Base-by-base conservation (phyloP, 108 stramenopile species). In the Cylindrotheca closterium region DNA sequence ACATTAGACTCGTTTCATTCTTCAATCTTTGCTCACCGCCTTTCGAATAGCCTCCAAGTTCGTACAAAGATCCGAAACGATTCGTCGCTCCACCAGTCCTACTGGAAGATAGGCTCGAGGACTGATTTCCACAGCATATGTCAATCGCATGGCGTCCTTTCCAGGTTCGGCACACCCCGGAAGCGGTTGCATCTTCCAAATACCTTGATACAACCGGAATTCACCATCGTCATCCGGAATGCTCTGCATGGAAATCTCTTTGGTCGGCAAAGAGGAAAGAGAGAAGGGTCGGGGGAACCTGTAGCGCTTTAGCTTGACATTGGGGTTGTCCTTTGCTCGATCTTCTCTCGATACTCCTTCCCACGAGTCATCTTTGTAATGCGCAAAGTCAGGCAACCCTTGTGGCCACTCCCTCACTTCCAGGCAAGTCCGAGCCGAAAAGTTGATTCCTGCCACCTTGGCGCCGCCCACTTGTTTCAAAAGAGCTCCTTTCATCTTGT, bases 221-320 rank as follows among this genome's bases (percentile, higher is more conserved):
- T 96, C 94, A 28, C 93, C 93, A 71, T 91, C 86, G 57, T 96
- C 94, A 47, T 84, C 71, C 29, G 57, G 74, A 29, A 90, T 79
- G 51, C 81, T 86, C 65, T 92, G 91, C 94, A 96, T 96, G 8
- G 91, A 89, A 47, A 96, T 92, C 58, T 96, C 94, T 55, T 73
- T 73, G 24, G 86, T 84, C 1, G 87, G 90, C 42, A 95, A 64
- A 0, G 64, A 72, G 3, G 86, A 86, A 0, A 92, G 21, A 10
- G 86, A 85, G 75, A 92, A 90, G 10, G 91, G 94, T 28, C 94
- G 74, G 2, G 91, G 90, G 51, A 90, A 92, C n/a, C 76, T 72
- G 62, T 88, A 89, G n/a, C 91, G 70, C 47, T 63, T 42, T 45
- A 93, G 70, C 45, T 76, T 70, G 52, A 82, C 62, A 18, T 60